Percentiles rank a stretch among this genome's conserved stretches.
Evolutionary conservation across 23 red algal genomes (phyloP).

Genomic region (Chondrus crispus): DNA sequence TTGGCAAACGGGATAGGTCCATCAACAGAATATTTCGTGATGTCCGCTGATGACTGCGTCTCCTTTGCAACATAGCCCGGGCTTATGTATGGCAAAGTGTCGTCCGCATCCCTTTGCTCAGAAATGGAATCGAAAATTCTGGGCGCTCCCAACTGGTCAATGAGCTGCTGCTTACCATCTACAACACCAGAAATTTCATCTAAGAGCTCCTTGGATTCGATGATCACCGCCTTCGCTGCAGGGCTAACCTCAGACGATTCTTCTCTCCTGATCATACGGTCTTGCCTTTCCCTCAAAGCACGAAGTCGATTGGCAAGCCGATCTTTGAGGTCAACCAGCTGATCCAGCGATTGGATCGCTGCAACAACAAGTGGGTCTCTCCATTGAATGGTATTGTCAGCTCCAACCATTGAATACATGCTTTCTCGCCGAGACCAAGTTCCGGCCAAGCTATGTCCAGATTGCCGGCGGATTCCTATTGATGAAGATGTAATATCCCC

Average conservation of each 20-base stretch:
- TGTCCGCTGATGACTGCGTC: not conserved
- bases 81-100: conserved; percentile 28
- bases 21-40: not conserved
- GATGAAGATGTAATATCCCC: conserved; percentile 41
- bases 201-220: conserved; percentile 45
- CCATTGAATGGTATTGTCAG: conserved; percentile 36
- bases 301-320: conserved; percentile 8
- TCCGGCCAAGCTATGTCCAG: not conserved
- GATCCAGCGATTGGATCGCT: conserved; percentile 35
- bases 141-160: conserved; percentile 19
- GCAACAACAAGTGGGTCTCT: conserved; percentile 53
- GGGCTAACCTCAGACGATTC: not conserved
- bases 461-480: conserved; percentile 10
- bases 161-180: conserved; percentile 28
- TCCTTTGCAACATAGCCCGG: not conserved
- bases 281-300: conserved; percentile 23
- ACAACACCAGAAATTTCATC: conserved; percentile 50
- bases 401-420: conserved; percentile 17
- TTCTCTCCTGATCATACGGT: conserved; percentile 15
- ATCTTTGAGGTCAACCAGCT: conserved; percentile 44
- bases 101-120: not conserved
- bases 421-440: conserved; percentile 18
- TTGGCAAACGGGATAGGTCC: no score
- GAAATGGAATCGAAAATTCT: not conserved
- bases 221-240: not conserved